These are phyloP conservation scores for Talaromyces sp. DNA, from an alignment of 2,329 filamentous ascomycete species.

Conservation along the genomic window DNA sequence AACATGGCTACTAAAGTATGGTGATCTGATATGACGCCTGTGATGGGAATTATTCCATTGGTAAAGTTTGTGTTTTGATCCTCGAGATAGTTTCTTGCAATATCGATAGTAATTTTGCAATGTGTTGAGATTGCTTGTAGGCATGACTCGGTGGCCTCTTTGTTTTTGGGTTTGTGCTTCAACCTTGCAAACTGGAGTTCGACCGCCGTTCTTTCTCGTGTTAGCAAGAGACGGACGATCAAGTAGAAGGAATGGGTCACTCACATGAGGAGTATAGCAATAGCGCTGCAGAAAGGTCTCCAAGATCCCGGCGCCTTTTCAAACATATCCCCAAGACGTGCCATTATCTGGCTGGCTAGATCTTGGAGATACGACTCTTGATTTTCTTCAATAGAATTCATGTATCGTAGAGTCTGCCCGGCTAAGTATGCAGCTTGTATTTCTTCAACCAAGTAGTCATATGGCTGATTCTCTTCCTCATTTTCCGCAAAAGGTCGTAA, in stretches of 20 bases:
- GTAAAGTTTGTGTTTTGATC: neutral
- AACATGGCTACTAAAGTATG: constrained; percentile 1
- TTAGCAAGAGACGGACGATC: neutral
- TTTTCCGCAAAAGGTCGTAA: neutral
- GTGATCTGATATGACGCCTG: constrained; percentile 9
- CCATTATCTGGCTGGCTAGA: neutral
- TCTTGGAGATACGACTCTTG: neutral
- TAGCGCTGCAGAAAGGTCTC: constrained; percentile 16
- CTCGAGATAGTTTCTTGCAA: constrained; percentile 11
- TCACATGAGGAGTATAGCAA: constrained; percentile 12
- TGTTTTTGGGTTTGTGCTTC: neutral
- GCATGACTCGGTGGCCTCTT: neutral
- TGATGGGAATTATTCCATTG: constrained; percentile 3
- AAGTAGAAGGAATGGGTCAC: neutral
- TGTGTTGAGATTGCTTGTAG: neutral
- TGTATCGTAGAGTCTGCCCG: neutral
- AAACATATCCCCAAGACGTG: neutral
- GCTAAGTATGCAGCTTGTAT: constrained; percentile 10
- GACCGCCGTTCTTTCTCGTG: neutral
- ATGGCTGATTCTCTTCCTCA: neutral
- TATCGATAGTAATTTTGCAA: constrained; percentile 1
- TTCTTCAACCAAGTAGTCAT: constrained; percentile 12
- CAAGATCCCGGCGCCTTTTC: constrained; percentile 14
- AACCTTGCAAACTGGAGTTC: constrained; percentile 3
- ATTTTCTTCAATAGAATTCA: neutral